phyloP scores from a whole-genome alignment of 1,284 basidiomycete genomes.

The Ganoderma resinaceum region DNA sequence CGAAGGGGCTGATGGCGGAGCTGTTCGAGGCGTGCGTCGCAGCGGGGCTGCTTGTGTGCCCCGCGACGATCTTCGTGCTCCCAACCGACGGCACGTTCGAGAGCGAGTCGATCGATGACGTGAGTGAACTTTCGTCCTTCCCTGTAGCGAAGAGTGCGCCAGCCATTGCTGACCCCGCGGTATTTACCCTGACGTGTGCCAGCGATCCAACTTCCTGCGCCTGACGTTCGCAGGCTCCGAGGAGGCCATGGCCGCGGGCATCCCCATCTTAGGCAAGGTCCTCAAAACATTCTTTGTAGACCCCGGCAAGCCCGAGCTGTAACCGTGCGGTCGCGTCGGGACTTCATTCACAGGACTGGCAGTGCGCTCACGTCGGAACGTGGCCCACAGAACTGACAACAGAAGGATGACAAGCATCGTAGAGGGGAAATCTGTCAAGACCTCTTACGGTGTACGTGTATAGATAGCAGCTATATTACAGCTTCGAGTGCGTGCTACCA shows the following conservation, averaged over 20 bases:
- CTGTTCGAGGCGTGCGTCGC: slow-evolving; percentile 45
- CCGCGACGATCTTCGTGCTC: slow-evolving; percentile 44
- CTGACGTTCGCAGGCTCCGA: slow-evolving; percentile 51
- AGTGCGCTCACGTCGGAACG: neutral
- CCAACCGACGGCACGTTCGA: slow-evolving; percentile 22
- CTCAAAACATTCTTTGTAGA: slow-evolving; percentile 41
- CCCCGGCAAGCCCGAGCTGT: neutral
- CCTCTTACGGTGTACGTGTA: neutral
- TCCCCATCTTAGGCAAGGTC: slow-evolving; percentile 42
- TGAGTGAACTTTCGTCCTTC: slow-evolving; percentile 29
- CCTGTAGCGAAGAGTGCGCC: neutral
- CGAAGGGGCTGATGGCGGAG: slow-evolving; percentile 47
- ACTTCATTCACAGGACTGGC: neutral
- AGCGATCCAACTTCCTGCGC: slow-evolving; percentile 47
- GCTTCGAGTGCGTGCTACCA: neutral
- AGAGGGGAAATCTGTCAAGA: neutral
- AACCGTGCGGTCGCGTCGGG: neutral
- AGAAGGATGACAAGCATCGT: neutral
- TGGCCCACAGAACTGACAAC: neutral
- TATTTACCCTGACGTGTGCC: neutral
- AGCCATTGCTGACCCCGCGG: neutral
- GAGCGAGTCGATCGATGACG: slow-evolving; percentile 34
- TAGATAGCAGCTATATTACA: neutral
- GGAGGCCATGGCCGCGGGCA: slow-evolving; percentile 44
- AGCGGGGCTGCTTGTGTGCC: slow-evolving; percentile 46